Evolutionary conservation across 1,284 basidiomycete genomes (phyloP), one percentile per base, ranked within the genome.

Genomic region (Boletus sp.): DNA sequence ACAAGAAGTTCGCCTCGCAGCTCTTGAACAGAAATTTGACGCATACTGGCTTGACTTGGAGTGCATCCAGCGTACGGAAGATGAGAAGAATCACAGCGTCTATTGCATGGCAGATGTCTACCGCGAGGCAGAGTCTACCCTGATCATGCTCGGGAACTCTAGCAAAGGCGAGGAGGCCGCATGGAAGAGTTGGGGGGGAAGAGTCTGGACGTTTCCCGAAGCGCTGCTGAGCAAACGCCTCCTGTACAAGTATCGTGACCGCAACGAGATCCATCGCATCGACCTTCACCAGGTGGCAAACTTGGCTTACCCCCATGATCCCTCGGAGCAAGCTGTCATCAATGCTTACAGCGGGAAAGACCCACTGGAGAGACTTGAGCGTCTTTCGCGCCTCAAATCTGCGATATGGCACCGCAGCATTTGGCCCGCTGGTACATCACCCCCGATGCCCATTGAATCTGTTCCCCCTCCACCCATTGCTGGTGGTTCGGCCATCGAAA

Each of bases 41-140:
- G 64, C 65, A 1, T 66, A 66, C 41, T 65, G 65, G 65, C 52
- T 57, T 18, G 65, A 67, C 35, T 12, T 59, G 50, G 65, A 65
- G 31, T 67, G 65, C 31, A 9, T 63, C 33, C 57, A 57, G 8
- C 15, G 65, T 31, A 50, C 52, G 15, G n/a, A 13, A 8, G 57
- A 60, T 5, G 57, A 65, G 35, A 67, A 60, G 48, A 67, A 63
- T 24, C 15, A 46, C 2, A 63, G 60, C 35, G 20, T 65, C n/a
- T 65, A 63, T 27, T 54, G 64, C 33, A 65, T 67, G 61, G 50
- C 65, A 16, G 64, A 65, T 8, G 53, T 65, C 24, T 65, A 65
- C 29, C 47, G 64, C 7, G 36, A 51, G 13, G 64, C 65, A 7
- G 42, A 43, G 3, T 15, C 62, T 22, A 65, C 64, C 5, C 11